Evolutionary conservation across 1,284 basidiomycete genomes (phyloP).

Genomic region (Xerocomus nothofagi): DNA sequence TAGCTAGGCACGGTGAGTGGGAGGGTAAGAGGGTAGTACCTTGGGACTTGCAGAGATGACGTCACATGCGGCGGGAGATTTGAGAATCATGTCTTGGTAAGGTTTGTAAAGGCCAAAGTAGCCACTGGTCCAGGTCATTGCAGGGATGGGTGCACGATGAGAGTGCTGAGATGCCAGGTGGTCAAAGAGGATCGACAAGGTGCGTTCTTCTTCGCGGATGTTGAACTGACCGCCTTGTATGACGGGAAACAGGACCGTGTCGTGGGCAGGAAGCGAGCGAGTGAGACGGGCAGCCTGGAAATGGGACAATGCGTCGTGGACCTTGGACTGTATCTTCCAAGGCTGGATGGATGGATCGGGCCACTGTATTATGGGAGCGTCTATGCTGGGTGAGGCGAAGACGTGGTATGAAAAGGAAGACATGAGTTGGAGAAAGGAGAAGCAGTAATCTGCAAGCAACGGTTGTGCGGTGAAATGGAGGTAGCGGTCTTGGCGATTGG

Average conservation of each 20-base stretch:
- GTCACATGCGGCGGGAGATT: slow-evolving; percentile 60
- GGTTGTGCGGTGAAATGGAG: slow-evolving; percentile 70
- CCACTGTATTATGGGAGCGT: slow-evolving; percentile 57
- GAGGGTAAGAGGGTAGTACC: slow-evolving; percentile 46
- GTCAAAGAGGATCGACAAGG: slow-evolving; percentile 59
- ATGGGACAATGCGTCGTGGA: slow-evolving; percentile 43
- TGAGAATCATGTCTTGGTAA: slow-evolving; percentile 79
- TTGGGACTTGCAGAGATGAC: slow-evolving; percentile 88
- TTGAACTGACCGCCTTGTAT: slow-evolving; percentile 86
- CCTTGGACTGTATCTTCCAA: slow-evolving; percentile 57
- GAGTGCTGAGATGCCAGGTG: slow-evolving; percentile 32
- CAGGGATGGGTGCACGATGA: slow-evolving; percentile 35
- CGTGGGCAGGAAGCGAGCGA: slow-evolving; percentile 30
- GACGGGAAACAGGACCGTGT: slow-evolving; percentile 73
- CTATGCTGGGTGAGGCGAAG: slow-evolving; percentile 20
- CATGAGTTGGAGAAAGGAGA: slow-evolving; percentile 71
- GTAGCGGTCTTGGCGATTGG: slow-evolving; percentile 94
- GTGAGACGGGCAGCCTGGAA: slow-evolving; percentile 50
- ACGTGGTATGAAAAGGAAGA: slow-evolving; percentile 74
- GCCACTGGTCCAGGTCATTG: slow-evolving; percentile 84
- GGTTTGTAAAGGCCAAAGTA: slow-evolving; percentile 89
- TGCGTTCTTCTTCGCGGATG: slow-evolving; percentile 78
- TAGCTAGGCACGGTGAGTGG: slow-evolving; percentile 6
- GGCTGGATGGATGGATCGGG: slow-evolving; percentile 55
- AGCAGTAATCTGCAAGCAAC: slow-evolving; percentile 78